Percentiles rank a stretch among this genome's conserved stretches.
Conservation (phyloP, 2,329 filamentous ascomycete genomes). For the Cryphonectria japonica region DNA sequence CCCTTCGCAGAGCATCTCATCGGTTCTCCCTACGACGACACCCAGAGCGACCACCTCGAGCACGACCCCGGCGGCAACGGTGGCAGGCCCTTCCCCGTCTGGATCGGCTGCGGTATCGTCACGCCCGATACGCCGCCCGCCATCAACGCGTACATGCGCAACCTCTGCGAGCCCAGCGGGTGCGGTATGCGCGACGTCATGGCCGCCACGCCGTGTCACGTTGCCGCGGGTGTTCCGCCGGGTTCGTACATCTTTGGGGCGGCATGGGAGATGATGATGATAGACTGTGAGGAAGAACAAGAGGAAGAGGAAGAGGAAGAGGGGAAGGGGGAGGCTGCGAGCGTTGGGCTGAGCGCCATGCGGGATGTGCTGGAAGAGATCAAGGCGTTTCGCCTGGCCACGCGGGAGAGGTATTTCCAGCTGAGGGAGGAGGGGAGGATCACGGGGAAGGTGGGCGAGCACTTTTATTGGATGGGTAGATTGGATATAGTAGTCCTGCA, state of each 20-base stretch:
- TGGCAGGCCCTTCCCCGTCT: conserved; percentile 45
- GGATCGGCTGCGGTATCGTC: conserved; percentile 48
- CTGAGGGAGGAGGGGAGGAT: conserved; percentile 25
- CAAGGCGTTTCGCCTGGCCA: conserved; percentile 43
- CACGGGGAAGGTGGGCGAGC: conserved; percentile 30
- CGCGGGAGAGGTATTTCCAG: conserved; percentile 37
- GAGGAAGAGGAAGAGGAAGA: not conserved
- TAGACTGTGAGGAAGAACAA: not conserved
- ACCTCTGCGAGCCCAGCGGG: conserved; percentile 44
- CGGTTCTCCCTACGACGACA: not conserved
- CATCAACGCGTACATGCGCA: conserved; percentile 52
- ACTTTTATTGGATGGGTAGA: conserved; percentile 45
- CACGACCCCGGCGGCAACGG: conserved; percentile 36
- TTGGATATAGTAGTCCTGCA: conserved; percentile 39
- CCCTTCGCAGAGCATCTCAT: conserved; percentile 2
- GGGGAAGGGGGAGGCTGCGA: conserved; percentile 36
- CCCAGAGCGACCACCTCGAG: conserved; percentile 7
- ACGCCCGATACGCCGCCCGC: conserved; percentile 39
- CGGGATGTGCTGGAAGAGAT: conserved; percentile 48
- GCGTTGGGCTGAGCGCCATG: conserved; percentile 43
- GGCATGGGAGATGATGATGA: conserved; percentile 56
- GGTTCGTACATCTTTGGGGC: conserved; percentile 51
- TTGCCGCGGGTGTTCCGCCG: conserved; percentile 53
- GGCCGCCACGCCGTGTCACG: conserved; percentile 53
- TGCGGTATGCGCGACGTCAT: conserved; percentile 40